A percentile compares a stretch with the other conserved stretches of the same genome.
Conservation (phyloP, 306 rosid genomes). For the Oxytropis ochrocephala region DNA sequence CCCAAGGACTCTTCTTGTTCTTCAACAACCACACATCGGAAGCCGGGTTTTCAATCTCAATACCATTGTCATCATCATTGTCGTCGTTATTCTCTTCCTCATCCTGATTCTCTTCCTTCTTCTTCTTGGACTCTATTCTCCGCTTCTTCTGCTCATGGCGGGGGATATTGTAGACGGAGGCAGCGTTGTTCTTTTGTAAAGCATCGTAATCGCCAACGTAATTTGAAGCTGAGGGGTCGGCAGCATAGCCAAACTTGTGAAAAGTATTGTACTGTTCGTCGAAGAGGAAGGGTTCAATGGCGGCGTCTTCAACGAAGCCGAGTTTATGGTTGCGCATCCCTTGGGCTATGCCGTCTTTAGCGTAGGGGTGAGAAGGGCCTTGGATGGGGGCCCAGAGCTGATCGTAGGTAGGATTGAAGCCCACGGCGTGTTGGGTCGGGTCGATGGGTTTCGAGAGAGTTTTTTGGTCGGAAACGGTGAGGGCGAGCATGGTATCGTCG, state of each 20-base stretch:
- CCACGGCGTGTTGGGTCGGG: slow-evolving; percentile 65
- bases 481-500: slow-evolving; percentile 87
- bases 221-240: slow-evolving; percentile 83
- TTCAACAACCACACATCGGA: slow-evolving; percentile 69
- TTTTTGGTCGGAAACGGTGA: slow-evolving; percentile 42
- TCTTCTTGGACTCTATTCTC: slow-evolving; percentile 32
- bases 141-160: slow-evolving; percentile 76
- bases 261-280: slow-evolving; percentile 96
- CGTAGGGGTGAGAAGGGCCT: slow-evolving; percentile 93
- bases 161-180: slow-evolving; percentile 73
- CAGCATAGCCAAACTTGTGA: slow-evolving; percentile 81
- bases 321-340: slow-evolving; percentile 98
- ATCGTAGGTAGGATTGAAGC: slow-evolving; percentile 82
- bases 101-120: slow-evolving; percentile 24
- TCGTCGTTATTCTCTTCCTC: background rate
- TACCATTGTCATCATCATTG: background rate
- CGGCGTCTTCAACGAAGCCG: slow-evolving; percentile 85
- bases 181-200: slow-evolving; percentile 51
- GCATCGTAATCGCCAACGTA: slow-evolving; percentile 72
- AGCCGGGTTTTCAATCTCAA: slow-evolving; percentile 69
- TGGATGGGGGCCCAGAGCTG: slow-evolving; percentile 90
- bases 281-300: slow-evolving; percentile 73
- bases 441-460: slow-evolving; percentile 55
- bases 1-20: slow-evolving; percentile 93
- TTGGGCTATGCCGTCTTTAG: slow-evolving; percentile 86